Conservation (phyloP, 78 protist genomes). For the Planoprotostelium fungivorum region DNA sequence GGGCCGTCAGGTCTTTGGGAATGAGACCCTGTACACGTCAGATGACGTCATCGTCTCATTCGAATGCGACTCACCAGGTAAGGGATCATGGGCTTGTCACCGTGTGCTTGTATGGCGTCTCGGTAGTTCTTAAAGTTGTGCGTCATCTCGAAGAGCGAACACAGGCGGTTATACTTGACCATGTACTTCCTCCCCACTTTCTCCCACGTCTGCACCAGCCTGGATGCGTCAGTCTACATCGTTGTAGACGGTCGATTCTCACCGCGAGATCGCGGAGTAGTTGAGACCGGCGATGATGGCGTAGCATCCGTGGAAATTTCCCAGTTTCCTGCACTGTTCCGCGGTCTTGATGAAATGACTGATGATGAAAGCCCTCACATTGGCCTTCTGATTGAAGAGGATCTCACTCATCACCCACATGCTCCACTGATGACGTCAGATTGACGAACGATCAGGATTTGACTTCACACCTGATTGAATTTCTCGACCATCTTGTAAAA, state of each 20-base stretch:
- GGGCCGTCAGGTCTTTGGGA: background rate
- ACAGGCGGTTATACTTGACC: background rate
- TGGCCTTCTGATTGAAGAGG: background rate
- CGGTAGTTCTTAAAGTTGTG: background rate
- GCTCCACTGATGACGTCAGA: background rate
- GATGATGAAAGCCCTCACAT: background rate
- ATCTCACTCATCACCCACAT: background rate
- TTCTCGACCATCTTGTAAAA: background rate
- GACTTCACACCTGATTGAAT: background rate
- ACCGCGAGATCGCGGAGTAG: background rate
- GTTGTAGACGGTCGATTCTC: background rate
- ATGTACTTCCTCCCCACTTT: background rate
- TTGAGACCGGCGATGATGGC: slow-evolving; percentile 1
- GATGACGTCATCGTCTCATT: background rate
- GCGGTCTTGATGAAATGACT: background rate
- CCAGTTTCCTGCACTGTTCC: background rate
- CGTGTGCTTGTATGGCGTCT: background rate
- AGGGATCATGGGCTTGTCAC: background rate
- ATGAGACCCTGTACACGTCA: background rate
- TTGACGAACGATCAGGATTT: background rate
- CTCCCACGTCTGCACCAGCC: background rate
- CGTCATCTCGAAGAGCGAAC: background rate
- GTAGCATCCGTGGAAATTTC: background rate
- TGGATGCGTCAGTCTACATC: background rate
- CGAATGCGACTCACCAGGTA: background rate